These are phyloP conservation scores for Trichoderma brevicompactum DNA, from an alignment of 2,329 filamentous ascomycete genomes.

Conservation along the genomic window DNA sequence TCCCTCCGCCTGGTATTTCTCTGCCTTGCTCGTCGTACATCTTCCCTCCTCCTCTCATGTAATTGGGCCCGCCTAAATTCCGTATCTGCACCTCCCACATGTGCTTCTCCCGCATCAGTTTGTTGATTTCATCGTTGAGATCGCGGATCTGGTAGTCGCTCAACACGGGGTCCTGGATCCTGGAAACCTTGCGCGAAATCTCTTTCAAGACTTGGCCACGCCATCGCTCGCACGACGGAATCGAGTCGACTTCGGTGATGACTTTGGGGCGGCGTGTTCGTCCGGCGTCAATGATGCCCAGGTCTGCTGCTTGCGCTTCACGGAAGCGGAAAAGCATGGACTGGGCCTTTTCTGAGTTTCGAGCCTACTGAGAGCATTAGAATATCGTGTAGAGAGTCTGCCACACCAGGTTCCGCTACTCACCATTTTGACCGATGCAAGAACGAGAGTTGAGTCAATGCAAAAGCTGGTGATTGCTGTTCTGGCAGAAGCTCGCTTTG, in stretches of 20 bases:
- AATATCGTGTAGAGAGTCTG: no score
- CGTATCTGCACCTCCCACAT: constrained; percentile 98
- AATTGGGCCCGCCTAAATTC: constrained; percentile 95
- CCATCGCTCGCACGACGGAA: constrained; percentile 95
- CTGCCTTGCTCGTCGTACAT: constrained; percentile 75
- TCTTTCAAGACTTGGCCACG: constrained; percentile 96
- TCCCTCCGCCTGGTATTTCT: constrained; percentile 75
- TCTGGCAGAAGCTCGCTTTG: constrained; percentile 10
- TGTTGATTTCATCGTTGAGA: constrained; percentile 99
- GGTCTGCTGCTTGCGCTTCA: constrained; percentile 92
- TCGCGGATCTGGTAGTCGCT: constrained; percentile 97
- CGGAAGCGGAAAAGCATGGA: constrained; percentile 99
- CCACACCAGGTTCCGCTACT: background rate
- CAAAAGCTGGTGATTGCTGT: background rate
- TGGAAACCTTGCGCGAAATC: constrained; percentile 93
- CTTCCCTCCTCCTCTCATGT: constrained; percentile 76
- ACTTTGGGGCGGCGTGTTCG: constrained; percentile 87
- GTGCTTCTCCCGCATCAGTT: constrained; percentile 97
- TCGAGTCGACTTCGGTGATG: constrained; percentile 83
- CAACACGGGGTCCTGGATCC: constrained; percentile 90
- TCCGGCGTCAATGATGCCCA: constrained; percentile 93
- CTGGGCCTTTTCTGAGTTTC: constrained; percentile 98
- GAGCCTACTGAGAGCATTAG: constrained; percentile 62
- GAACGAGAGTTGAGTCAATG: background rate
- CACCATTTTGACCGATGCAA: constrained; percentile 37